Base-by-base conservation (phyloP, 164 flowering plant genomes). In the Vitis labrusca region DNA sequence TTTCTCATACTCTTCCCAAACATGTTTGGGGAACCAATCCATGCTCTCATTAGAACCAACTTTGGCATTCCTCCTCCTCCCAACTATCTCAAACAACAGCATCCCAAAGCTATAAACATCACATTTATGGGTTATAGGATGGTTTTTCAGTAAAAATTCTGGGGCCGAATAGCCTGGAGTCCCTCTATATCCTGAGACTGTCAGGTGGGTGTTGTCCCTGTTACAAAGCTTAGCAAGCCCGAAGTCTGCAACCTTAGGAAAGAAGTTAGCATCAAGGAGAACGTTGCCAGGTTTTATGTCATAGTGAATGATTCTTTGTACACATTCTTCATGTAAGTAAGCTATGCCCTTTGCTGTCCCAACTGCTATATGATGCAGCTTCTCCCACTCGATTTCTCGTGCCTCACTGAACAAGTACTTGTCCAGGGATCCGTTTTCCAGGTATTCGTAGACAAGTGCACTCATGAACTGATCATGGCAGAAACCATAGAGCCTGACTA, bases 21-120 rank as follows among this genome's bases (percentile, higher is more conserved):
- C 74, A 48, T 52, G 60, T 63, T 69, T 69, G 7, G 80, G 83
- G 59, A 80, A 71, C 71, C 75, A 76, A 27, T 69, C 73, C 15
- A 50, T 44, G 51, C 73, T 61, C 10, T 59, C 51, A 2, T 47
- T 10, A 15, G 30, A n/a, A 50, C 49, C 51, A 11, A 44, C 17
- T 10, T 59, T 52, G 10, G 13, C 23, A 17, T 79, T 76, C 57
- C 60, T 73, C 44, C 73, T 52, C 63, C 74, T 57, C 32, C 76
- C 77, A 9, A 68, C 68, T 5, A 79, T 64, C 65, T 79, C 82
- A 17, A 76, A 73, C 49, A 76, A 44, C 11, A 80, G 17, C 66
- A 76, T 76, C 23, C 83, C 83, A 23, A 68, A 77, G 60, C 78
- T 80, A 27, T 80, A 77, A 48, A 76, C 80, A 53, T 80, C 82